Evolutionary conservation across 2,329 filamentous ascomycete genomes (phyloP).

Genomic region (Teratosphaeria epicoccoides): DNA sequence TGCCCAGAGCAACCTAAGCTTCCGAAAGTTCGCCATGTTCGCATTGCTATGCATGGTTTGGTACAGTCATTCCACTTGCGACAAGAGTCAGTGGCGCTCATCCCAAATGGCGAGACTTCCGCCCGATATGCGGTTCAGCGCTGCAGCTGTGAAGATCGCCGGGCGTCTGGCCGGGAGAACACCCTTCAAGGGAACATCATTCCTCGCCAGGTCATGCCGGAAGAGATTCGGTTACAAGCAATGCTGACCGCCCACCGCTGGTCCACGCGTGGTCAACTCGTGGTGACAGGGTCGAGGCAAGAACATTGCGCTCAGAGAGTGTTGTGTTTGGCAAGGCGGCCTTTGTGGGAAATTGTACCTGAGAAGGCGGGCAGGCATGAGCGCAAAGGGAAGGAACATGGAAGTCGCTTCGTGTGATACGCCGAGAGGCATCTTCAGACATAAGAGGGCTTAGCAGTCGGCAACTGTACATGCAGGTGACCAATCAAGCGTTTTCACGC

Average conservation of each 20-base stretch:
- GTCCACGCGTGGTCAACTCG: neutral
- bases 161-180: neutral
- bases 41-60: too few relatives aligned
- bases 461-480: too few relatives aligned
- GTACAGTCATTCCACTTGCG: neutral
- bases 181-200: too few relatives aligned
- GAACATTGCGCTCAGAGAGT: neutral
- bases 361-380: neutral
- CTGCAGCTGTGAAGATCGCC: neutral
- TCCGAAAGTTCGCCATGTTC: too few relatives aligned
- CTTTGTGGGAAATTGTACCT: neutral
- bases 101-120: neutral
- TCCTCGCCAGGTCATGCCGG: too few relatives aligned
- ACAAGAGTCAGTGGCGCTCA: neutral
- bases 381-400: too few relatives aligned
- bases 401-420: too few relatives aligned
- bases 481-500: too few relatives aligned
- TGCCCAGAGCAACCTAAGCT: too few relatives aligned
- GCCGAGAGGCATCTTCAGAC: too few relatives aligned
- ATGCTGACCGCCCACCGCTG: neutral
- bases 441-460: too few relatives aligned
- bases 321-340: neutral
- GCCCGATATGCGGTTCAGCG: neutral
- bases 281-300: neutral
- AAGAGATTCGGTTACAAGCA: too few relatives aligned